These are phyloP conservation scores for Candida golubevii DNA, from an alignment of 805 yeast genomes.

Conservation along the genomic window DNA sequence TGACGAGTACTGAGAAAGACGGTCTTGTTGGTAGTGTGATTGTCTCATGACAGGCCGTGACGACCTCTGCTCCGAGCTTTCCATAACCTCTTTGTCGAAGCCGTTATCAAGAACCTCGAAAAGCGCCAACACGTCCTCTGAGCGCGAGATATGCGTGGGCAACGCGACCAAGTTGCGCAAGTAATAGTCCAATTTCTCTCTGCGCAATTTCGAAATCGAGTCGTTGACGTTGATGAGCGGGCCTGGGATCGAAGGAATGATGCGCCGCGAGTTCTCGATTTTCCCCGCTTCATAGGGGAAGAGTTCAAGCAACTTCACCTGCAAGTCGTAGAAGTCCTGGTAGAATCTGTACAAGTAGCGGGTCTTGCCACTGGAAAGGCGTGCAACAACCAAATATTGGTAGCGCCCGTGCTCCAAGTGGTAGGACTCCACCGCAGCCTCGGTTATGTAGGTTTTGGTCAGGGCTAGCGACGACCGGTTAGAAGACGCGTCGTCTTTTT, in stretches of 20 bases:
- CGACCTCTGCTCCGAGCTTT: constrained; percentile 12
- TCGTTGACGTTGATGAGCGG: constrained; percentile 91
- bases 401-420: constrained; percentile 80
- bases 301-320: constrained; percentile 71
- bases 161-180: constrained; percentile 56
- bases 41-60: constrained; percentile 37
- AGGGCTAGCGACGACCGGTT: constrained; percentile 32
- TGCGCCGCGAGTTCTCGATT: constrained; percentile 68
- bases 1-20: constrained; percentile 48
- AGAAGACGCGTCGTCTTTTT: constrained; percentile 19
- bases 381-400: constrained; percentile 76
- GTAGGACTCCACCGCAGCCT: constrained; percentile 75
- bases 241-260: constrained; percentile 92
- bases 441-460: constrained; percentile 38
- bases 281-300: constrained; percentile 94
- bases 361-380: constrained; percentile 59
- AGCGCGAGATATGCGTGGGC: constrained; percentile 72
- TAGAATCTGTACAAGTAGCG: constrained; percentile 82
- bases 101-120: constrained; percentile 59
- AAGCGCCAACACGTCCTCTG: constrained; percentile 61
- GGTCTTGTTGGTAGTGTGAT: constrained; percentile 46
- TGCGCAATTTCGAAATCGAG: constrained; percentile 48
- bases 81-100: constrained; percentile 52
- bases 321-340: constrained; percentile 94
- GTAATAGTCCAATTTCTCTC: constrained; percentile 52